phyloP scores from a whole-genome alignment of 1,284 basidiomycete species.

The Microbotryum intermedium region DNA sequence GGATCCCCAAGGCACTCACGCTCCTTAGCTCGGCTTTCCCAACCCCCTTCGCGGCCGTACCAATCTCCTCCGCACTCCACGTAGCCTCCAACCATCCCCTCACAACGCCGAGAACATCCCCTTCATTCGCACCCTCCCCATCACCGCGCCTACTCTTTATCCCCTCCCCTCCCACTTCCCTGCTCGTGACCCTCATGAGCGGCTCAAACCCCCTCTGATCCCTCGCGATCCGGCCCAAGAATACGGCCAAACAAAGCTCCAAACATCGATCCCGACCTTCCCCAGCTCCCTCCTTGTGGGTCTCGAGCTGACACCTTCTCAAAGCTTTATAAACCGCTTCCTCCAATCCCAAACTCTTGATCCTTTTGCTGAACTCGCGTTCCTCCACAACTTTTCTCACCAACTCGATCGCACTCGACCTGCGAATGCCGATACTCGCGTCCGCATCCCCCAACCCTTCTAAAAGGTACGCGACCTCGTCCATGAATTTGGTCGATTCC shows the following conservation, averaged over 20 bases:
- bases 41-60: no score
- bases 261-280: slow-evolving; percentile 18
- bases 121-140: no score
- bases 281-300: slow-evolving; percentile 13
- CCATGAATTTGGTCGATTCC: slow-evolving; percentile 18
- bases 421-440: neutral
- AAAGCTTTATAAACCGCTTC: slow-evolving; percentile 14
- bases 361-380: slow-evolving; percentile 15
- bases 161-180: no score
- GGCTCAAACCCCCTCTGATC: slow-evolving; percentile 27
- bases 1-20: no score
- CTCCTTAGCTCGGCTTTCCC: no score
- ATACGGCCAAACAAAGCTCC: slow-evolving; percentile 13
- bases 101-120: no score
- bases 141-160: no score
- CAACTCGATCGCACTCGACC: slow-evolving; percentile 22
- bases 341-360: slow-evolving; percentile 21
- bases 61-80: no score
- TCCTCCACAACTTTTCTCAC: slow-evolving; percentile 10
- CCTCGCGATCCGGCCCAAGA: slow-evolving; percentile 11
- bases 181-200: slow-evolving; percentile 9
- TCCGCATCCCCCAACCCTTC: slow-evolving; percentile 15
- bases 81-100: no score
- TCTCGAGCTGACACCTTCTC: neutral
- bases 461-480: slow-evolving; percentile 19